phyloP scores from a whole-genome alignment of 2,329 filamentous ascomycete genomes.

The Sporothrix curviconia region DNA sequence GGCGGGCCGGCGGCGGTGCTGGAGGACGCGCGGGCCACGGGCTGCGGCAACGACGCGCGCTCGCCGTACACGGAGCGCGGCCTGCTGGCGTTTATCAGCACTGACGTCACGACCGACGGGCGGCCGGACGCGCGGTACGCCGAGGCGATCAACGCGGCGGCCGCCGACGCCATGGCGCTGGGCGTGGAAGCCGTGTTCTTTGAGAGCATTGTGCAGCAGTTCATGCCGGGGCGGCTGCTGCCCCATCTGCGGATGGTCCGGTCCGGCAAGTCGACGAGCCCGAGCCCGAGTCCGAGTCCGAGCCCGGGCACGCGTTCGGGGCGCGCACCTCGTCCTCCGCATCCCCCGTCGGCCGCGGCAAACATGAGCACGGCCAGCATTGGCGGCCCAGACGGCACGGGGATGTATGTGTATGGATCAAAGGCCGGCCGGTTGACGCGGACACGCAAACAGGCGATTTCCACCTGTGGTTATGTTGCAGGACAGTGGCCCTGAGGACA shows the following conservation, averaged over 20 bases:
- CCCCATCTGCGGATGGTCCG: not conserved
- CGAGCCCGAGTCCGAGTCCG: not conserved
- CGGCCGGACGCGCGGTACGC: not conserved
- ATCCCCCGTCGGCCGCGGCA: too few relatives aligned
- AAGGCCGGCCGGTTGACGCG: too few relatives aligned
- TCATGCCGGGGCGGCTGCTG: slow-evolving; percentile 6
- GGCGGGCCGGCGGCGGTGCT: slow-evolving; percentile 10
- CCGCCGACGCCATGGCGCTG: slow-evolving; percentile 11
- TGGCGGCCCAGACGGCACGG: too few relatives aligned
- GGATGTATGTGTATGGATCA: too few relatives aligned
- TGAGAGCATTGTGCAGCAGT: slow-evolving; percentile 2
- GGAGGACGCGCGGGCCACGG: not conserved
- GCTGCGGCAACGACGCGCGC: not conserved
- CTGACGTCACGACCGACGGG: not conserved
- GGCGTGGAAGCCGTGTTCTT: slow-evolving; percentile 5
- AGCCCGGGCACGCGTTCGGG: too few relatives aligned
- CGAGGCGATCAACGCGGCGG: slow-evolving; percentile 1
- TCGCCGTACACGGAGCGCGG: not conserved
- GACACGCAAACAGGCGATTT: too few relatives aligned
- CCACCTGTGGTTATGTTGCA: too few relatives aligned
- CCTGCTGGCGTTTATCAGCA: not conserved
- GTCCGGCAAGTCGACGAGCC: not conserved
- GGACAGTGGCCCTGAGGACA: not conserved
- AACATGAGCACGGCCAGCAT: too few relatives aligned
- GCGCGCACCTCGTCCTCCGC: too few relatives aligned